Base-by-base conservation (phyloP, 176 grass and related monocot species). In the Eragrostis nindensis region DNA sequence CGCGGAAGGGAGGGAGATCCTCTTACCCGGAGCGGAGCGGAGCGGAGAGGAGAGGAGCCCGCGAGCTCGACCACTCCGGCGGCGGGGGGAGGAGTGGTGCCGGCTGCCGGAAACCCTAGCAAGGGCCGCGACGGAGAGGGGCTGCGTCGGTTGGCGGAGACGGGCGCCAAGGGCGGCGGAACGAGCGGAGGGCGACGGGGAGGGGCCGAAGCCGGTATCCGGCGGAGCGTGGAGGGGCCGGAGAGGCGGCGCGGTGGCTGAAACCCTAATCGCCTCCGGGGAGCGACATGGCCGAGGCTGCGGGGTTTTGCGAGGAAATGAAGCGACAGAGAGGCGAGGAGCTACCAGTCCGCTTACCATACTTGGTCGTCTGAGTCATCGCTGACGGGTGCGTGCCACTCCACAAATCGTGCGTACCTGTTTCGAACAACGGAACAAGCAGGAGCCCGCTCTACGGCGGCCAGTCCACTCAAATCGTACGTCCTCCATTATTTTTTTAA, bases 251-350 rank as follows among this genome's bases (percentile, higher is more conserved):
- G 75, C 27, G 13, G 24, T 25, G 25, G 26, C 0, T 49, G 76
- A 66, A 79, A 79, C 76, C 76, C 76, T 79, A 79, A 32, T 66
- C 62, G 76, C 56, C 75, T 77, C 62, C 62, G 60, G 40, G 45
- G 61, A 64, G 45, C 62, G 75, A 8, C 24, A 32, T 36, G 61
- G 75, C 44, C 59, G 70, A 53, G 27, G 70, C 48, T 1, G 26
- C 3, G 0, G 42, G 75, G 25, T 78, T 65, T 78, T 78, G 75
- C 75, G 60, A 26, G 32, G 32, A 36, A 36, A 36, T 36, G 32
- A 36, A 36, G 4, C 32, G 32, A 36, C 32, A 36, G 32, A 1
- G 32, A n/a, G n/a, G n/a, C n/a, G n/a, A n/a, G n/a, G n/a, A 36
- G 32, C 32, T 36, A 36, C 32, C 32, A 36, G 32, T 36, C 32